Evolutionary conservation across 345 rosid species (phyloP).

Genomic region (Salix brachista): DNA sequence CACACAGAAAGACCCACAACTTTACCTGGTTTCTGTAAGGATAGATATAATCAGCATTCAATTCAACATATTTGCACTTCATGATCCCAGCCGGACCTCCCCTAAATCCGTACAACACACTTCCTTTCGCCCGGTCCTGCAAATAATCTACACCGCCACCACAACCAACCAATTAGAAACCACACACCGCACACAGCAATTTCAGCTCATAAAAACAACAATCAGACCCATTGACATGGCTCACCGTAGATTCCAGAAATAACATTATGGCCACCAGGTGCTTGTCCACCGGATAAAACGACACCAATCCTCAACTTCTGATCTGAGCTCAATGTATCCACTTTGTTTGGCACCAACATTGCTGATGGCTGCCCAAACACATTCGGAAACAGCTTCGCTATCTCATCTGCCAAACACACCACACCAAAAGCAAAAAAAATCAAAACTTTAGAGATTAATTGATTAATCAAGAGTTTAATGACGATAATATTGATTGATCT

Average conservation of each 20-base stretch:
- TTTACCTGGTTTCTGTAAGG: conserved; percentile 91
- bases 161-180: not conserved
- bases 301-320: conserved; percentile 83
- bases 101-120: conserved; percentile 71
- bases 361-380: conserved; percentile 88
- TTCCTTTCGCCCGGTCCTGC: conserved; percentile 69
- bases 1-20: not conserved
- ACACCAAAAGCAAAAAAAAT: not conserved
- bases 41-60: conserved; percentile 61
- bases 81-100: conserved; percentile 99
- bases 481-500: not conserved
- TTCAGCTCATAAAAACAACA: not conserved
- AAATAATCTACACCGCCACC: conserved; percentile 58
- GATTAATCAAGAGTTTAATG: not conserved
- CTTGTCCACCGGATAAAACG: conserved; percentile 96
- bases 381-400: conserved; percentile 81
- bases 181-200: not conserved
- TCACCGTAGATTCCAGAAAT: conserved; percentile 85
- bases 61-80: conserved; percentile 80
- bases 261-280: conserved; percentile 99
- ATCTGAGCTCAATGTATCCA: conserved; percentile 27
- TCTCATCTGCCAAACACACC: conserved; percentile 52
- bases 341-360: conserved; percentile 45
- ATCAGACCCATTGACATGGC: conserved; percentile 6
- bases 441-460: not conserved